Base-by-base conservation (phyloP, 257 asterid species). In the Solanum lignicaule region DNA sequence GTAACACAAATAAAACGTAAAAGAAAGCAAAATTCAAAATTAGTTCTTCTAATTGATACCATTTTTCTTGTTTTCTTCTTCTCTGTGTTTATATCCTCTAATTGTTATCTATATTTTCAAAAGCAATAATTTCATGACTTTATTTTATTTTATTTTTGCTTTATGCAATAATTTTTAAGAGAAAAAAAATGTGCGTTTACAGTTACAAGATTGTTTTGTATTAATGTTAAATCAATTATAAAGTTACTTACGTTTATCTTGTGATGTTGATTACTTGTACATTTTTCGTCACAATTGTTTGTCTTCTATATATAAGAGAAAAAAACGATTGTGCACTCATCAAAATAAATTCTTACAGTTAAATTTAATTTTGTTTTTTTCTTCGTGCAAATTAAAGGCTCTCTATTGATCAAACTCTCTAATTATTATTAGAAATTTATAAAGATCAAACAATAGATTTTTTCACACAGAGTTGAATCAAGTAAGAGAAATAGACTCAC, bases 211-310 rank as follows among this genome's bases (percentile, higher is more conserved):
- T 60, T 62, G 29, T 62, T 62, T 62, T 62, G 5, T 20, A 20
- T 7, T 58, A 20, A 58, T 20, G 87, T 68, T 23, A 87, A 58
- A 38, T 83, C 58, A 23, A 69, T 55, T 91, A 83, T 93, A 48
- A 48, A 48, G 60, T 48, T 52, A 52, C 23, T 20, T 58, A 2
- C n/a, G 13, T 58, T 21, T 58, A 58, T 58, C 2, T 20, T 58
- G 66, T 58, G 25, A 58, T 20, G 11, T 58, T 58, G 94, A 88
- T 92, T 2, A 15, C 58, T 48, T 48, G 3, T 48, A 21, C 21
- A 48, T 14, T 48, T 48, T 48, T 48, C 20, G 21, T 52, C 4
- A 52, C 62, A 52, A 52, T 52, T 52, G n/a, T 16, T 16, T 52
- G 3, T 52, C 23, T 52, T 52, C 23, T 52, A 52, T 52, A 5